Evolutionary conservation across 192 early-diverging fungal genomes (phyloP).

Genomic region (Funneliformis geosporum): DNA sequence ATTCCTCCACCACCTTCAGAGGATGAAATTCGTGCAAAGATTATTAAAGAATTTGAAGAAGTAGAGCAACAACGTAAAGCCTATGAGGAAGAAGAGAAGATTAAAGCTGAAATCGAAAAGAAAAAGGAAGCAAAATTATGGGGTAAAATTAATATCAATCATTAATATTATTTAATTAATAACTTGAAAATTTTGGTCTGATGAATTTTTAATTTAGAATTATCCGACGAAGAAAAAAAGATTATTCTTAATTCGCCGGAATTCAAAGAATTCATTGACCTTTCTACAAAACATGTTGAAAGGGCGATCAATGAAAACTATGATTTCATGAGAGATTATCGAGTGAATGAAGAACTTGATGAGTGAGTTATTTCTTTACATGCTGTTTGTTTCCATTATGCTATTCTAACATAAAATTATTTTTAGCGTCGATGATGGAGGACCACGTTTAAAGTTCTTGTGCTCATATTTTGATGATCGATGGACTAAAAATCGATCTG

Average conservation of each 20-base stretch:
- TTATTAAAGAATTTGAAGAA: slow-evolving; percentile 65
- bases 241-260: slow-evolving; percentile 69
- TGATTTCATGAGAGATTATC: slow-evolving; percentile 95
- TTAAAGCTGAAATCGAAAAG: slow-evolving; percentile 36
- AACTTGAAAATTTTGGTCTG: neutral
- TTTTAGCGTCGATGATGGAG: slow-evolving; percentile 60
- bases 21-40: slow-evolving; percentile 58
- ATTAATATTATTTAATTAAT: neutral
- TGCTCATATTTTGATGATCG: slow-evolving; percentile 79
- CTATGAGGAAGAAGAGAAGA: slow-evolving; percentile 49
- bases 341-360: slow-evolving; percentile 54
- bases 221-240: slow-evolving; percentile 86
- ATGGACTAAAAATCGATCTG: slow-evolving; percentile 81
- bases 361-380: slow-evolving; percentile 41
- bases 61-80: slow-evolving; percentile 53
- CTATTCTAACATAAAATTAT: neutral
- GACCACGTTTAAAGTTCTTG: slow-evolving; percentile 69
- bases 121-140: slow-evolving; percentile 40
- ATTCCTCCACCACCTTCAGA: slow-evolving; percentile 52
- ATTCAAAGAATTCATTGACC: slow-evolving; percentile 86
- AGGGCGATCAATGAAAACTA: slow-evolving; percentile 86
- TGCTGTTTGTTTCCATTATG: neutral
- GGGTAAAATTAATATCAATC: slow-evolving; percentile 34
- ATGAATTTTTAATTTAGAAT: slow-evolving; percentile 47
- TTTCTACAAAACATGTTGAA: slow-evolving; percentile 85